phyloP scores from a whole-genome alignment of 2,329 filamentous ascomycete species.

The Basipetospora chlamydospora region DNA sequence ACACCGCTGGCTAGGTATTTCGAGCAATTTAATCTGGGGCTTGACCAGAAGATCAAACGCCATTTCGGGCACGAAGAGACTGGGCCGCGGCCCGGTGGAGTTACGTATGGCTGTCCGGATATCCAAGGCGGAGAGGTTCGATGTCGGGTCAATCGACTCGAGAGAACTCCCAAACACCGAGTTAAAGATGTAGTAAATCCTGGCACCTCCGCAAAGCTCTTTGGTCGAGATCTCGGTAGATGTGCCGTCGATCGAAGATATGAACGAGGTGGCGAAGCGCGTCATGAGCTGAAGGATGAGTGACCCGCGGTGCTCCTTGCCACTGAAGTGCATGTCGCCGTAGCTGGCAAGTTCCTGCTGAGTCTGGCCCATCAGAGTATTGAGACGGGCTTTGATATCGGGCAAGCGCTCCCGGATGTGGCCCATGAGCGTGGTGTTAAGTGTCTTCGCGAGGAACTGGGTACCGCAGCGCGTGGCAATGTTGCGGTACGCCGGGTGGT shows the following conservation, averaged over 20 bases:
- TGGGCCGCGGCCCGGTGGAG: conserved; percentile 94
- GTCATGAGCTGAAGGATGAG: conserved; percentile 97
- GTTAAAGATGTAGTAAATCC: conserved; percentile 99
- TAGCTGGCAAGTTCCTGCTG: conserved; percentile 63
- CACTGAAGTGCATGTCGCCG: conserved; percentile 86
- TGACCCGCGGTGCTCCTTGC: conserved; percentile 92
- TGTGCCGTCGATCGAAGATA: conserved; percentile 89
- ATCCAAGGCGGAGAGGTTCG: conserved; percentile 92
- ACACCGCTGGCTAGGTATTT: conserved; percentile 95
- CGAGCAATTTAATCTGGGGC: conserved; percentile 91
- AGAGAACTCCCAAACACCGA: conserved; percentile 95
- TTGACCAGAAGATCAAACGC: conserved; percentile 99
- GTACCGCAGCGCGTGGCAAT: conserved; percentile 98
- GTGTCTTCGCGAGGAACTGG: conserved; percentile 87
- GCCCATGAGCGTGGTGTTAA: conserved; percentile 99
- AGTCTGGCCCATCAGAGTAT: conserved; percentile 86
- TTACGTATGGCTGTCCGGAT: conserved; percentile 97
- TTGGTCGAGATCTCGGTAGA: conserved; percentile 90
- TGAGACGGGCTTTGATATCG: conserved; percentile 94
- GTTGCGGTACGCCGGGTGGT: conserved; percentile 95
- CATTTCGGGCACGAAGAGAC: conserved; percentile 90
- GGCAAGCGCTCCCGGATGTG: conserved; percentile 99
- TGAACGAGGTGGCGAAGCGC: conserved; percentile 95
- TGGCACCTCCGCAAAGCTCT: conserved; percentile 87
- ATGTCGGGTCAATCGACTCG: conserved; percentile 95